phyloP scores from a whole-genome alignment of 2,329 filamentous ascomycete species.

The Calonectria leucothoes region DNA sequence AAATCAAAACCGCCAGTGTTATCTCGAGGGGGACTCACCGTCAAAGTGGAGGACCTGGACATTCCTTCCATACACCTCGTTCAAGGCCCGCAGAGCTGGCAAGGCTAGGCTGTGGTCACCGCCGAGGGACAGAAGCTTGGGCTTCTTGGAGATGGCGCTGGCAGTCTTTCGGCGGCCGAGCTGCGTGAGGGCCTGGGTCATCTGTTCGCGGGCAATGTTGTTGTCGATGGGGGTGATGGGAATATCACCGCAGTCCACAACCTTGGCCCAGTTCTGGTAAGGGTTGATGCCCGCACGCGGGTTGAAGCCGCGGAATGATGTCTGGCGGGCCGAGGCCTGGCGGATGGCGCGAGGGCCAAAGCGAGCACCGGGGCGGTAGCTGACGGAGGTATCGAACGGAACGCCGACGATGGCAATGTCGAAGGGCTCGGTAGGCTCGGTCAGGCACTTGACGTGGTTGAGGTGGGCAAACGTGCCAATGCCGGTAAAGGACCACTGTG shows the following conservation, averaged over 20 bases:
- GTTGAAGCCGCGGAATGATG: constrained; percentile 82
- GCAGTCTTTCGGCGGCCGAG: constrained; percentile 62
- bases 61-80: constrained; percentile 69
- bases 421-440: constrained; percentile 70
- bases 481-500: constrained; percentile 70
- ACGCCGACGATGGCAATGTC: constrained; percentile 80
- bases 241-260: constrained; percentile 92
- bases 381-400: constrained; percentile 80
- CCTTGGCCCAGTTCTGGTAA: constrained; percentile 82
- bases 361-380: constrained; percentile 72
- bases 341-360: constrained; percentile 92
- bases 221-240: constrained; percentile 91
- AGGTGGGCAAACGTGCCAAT: constrained; percentile 82
- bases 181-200: constrained; percentile 83
- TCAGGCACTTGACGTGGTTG: constrained; percentile 75
- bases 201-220: constrained; percentile 81
- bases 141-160: constrained; percentile 50
- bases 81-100: constrained; percentile 75
- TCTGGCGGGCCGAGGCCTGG: constrained; percentile 84
- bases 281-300: constrained; percentile 85
- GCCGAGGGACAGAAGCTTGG: constrained; percentile 75
- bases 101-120: constrained; percentile 80
- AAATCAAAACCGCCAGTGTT: background rate
- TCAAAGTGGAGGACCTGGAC: constrained; percentile 82
- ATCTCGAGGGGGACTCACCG: constrained; percentile 39